phyloP scores from a whole-genome alignment of 352 stramenopile species.

The Phytopythium mirpurense region DNA sequence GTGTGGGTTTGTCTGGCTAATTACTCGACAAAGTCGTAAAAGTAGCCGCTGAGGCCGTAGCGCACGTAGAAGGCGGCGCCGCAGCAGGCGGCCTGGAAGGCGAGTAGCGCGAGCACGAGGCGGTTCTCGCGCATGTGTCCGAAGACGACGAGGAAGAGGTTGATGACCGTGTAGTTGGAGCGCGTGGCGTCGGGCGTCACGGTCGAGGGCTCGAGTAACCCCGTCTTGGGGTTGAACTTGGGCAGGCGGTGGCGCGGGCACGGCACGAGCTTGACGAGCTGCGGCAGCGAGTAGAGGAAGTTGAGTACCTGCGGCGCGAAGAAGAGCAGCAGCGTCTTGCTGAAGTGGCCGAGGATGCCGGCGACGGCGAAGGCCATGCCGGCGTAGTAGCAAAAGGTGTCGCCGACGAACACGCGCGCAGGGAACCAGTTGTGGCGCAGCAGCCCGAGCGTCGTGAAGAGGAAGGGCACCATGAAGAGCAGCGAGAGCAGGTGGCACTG shows the following conservation, averaged over 20 bases:
- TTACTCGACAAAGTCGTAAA: constrained; percentile 83
- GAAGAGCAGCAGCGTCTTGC: constrained; percentile 97
- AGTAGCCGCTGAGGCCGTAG: constrained; percentile 81
- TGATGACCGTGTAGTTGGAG: constrained; percentile 89
- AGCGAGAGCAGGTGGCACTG: constrained; percentile 94
- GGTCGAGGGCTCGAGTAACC: constrained; percentile 89
- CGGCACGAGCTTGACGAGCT: constrained; percentile 97
- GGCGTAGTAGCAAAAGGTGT: constrained; percentile 99
- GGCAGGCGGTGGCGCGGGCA: constrained; percentile 97
- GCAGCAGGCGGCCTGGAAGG: constrained; percentile 74
- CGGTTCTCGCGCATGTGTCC: constrained; percentile 77
- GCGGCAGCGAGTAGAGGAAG: constrained; percentile 97
- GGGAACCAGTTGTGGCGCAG: constrained; percentile 98
- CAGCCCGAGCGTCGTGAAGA: constrained; percentile 90
- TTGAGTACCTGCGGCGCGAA: constrained; percentile 98
- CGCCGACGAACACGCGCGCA: constrained; percentile 96
- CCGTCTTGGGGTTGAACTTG: constrained; percentile 91
- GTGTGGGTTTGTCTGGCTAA: no score
- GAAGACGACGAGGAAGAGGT: constrained; percentile 81
- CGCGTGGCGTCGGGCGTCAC: constrained; percentile 81
- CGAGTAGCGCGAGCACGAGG: constrained; percentile 59
- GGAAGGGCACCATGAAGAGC: constrained; percentile 97
- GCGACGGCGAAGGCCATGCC: constrained; percentile 98
- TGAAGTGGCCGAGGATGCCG: constrained; percentile 96
- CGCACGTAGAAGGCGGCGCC: constrained; percentile 77